These are phyloP conservation scores for Gossypium schwendimanii DNA, from an alignment of 441 rosid species.

Conservation along the genomic window DNA sequence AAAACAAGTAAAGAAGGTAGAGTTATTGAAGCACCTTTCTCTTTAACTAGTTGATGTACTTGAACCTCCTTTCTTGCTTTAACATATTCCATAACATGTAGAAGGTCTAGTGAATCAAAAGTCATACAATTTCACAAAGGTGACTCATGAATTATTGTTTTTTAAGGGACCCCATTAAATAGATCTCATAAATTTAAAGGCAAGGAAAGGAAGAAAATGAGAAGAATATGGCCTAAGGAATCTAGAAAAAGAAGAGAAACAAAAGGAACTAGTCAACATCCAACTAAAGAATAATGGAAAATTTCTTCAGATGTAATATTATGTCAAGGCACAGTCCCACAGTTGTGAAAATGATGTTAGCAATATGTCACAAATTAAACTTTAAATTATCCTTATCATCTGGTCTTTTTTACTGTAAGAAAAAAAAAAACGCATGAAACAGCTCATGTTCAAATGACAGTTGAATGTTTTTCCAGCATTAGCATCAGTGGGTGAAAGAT, in stretches of 20 bases:
- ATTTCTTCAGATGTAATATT: conserved; percentile 12
- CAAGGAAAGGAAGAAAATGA: conserved; percentile 17
- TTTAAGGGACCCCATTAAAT: conserved; percentile 44
- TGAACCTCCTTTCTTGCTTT: conserved; percentile 43
- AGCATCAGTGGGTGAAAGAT: background rate
- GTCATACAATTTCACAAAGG: conserved; percentile 44
- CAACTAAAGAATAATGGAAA: conserved; percentile 23
- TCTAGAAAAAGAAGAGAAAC: conserved; percentile 30
- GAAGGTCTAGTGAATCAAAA: conserved; percentile 63
- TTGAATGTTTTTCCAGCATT: background rate
- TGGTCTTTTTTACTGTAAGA: conserved; percentile 9
- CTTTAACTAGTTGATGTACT: conserved; percentile 60
- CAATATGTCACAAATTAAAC: conserved; percentile 31
- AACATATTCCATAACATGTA: conserved; percentile 48
- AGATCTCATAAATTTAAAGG: conserved; percentile 36
- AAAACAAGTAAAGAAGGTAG: conserved; percentile 52
- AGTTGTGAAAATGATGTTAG: conserved; percentile 27
- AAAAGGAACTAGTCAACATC: conserved; percentile 44
- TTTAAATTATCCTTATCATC: background rate
- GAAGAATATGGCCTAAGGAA: conserved; percentile 51
- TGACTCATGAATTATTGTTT: conserved; percentile 60
- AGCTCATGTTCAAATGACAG: conserved; percentile 3
- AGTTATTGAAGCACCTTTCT: conserved; percentile 44
- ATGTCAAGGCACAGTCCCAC: background rate
- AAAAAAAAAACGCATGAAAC: background rate